Percentiles rank a stretch among this genome's conserved stretches.
Evolutionary conservation across 1,284 basidiomycete genomes (phyloP).

Genomic region (Amylostereum chailletii): DNA sequence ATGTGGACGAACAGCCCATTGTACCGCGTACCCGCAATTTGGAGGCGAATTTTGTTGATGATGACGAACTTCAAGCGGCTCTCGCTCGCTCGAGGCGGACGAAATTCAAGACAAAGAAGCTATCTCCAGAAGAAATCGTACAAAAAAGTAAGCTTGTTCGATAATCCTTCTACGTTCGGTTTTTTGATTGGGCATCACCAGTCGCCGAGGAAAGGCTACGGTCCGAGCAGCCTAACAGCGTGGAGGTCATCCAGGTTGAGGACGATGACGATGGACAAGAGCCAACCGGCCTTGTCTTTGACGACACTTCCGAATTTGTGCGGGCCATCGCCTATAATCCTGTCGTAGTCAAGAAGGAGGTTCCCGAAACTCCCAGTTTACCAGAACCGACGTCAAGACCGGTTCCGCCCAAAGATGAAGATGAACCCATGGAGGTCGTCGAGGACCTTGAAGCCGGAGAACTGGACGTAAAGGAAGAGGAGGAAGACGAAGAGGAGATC

Average conservation of each 20-base stretch:
- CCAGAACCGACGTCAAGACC: conserved; percentile 26
- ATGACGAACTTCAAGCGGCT: conserved; percentile 95
- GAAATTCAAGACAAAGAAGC: conserved; percentile 71
- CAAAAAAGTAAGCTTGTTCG: conserved; percentile 52
- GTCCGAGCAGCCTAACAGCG: conserved; percentile 37
- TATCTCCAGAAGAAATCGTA: conserved; percentile 82
- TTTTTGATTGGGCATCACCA: conserved; percentile 20
- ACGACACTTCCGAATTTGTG: conserved; percentile 97
- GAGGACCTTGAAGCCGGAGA: conserved; percentile 76
- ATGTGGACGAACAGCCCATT: conserved; percentile 65
- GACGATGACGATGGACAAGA: conserved; percentile 49
- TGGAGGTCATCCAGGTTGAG: conserved; percentile 46
- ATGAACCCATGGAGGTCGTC: conserved; percentile 40
- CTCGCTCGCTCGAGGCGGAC: conserved; percentile 80
- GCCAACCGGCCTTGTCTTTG: conserved; percentile 72
- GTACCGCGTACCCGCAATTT: conserved; percentile 58
- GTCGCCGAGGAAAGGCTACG: conserved; percentile 59
- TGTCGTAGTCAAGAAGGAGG: conserved; percentile 43
- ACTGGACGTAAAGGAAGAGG: conserved; percentile 69
- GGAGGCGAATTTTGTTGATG: conserved; percentile 90
- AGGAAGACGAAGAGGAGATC: conserved; percentile 65
- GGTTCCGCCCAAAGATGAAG: conserved; percentile 36
- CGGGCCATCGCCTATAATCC: conserved; percentile 74
- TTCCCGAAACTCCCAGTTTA: conserved; percentile 27
- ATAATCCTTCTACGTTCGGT: conserved; percentile 6